Evolutionary conservation across 768 basidiomycete genomes (phyloP).

Genomic region (Chlorophyllum brunneum): DNA sequence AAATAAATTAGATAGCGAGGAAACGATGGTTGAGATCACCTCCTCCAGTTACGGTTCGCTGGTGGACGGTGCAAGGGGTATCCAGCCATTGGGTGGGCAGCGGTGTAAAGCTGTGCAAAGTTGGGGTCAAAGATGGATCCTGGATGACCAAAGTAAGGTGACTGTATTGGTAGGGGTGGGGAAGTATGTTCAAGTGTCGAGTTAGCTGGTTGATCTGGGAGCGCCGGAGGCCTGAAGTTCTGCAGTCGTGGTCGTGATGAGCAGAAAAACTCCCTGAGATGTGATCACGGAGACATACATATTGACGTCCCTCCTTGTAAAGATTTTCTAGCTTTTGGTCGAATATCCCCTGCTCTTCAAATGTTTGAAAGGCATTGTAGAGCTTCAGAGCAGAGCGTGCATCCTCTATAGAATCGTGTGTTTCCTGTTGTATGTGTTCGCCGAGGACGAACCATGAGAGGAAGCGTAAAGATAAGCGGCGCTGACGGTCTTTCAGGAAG

Average conservation of each 20-base stretch:
- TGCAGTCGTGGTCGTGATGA: conserved; percentile 18
- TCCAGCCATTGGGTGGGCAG: conserved; percentile 5
- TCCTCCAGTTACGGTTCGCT: conserved; percentile 9
- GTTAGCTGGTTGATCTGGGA: conserved; percentile 14
- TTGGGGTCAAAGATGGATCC: conserved; percentile 2
- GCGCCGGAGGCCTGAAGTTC: conserved; percentile 56
- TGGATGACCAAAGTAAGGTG: conserved; percentile 7
- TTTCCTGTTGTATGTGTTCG: conserved; percentile 89
- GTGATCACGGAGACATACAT: conserved; percentile 38
- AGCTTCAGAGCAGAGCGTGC: conserved; percentile 81
- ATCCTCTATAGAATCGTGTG: conserved; percentile 98
- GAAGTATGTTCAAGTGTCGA: background rate
- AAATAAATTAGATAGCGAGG: background rate
- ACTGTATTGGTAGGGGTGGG: background rate
- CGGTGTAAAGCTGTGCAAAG: conserved; percentile 2
- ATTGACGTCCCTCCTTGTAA: conserved; percentile 73
- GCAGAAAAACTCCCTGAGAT: background rate
- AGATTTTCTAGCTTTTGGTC: conserved; percentile 86
- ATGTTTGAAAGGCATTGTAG: conserved; percentile 76
- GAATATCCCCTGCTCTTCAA: conserved; percentile 73
- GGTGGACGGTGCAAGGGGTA: conserved; percentile 4
- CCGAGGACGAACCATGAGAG: conserved; percentile 92
- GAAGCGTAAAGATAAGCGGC: conserved; percentile 88
- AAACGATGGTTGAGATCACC: background rate
- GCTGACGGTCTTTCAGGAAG: conserved; percentile 74